These are phyloP conservation scores for Ilyonectria robusta DNA, from an alignment of 2,329 filamentous ascomycete genomes.

Conservation along the genomic window DNA sequence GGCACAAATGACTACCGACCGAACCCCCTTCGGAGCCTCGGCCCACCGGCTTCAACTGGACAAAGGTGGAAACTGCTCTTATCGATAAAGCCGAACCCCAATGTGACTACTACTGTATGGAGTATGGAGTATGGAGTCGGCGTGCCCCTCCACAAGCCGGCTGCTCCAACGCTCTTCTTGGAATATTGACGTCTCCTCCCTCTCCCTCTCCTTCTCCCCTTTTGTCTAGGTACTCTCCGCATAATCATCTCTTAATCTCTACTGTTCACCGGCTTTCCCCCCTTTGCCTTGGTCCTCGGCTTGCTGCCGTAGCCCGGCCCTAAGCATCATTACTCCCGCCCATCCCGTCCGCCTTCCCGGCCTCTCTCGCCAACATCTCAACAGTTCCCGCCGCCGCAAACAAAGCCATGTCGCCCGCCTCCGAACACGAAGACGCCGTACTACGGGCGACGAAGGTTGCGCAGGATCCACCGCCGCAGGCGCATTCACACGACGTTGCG, in stretches of 20 bases:
- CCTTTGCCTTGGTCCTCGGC: slow-evolving; percentile 6
- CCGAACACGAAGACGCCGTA: slow-evolving; percentile 42
- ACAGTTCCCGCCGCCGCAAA: slow-evolving; percentile 1
- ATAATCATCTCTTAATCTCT: slow-evolving; percentile 4
- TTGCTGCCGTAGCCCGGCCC: background rate
- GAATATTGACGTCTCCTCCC: slow-evolving; percentile 3
- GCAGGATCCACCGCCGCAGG: slow-evolving; percentile 23
- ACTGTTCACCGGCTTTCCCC: background rate
- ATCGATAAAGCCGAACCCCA: slow-evolving; percentile 2
- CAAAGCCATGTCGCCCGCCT: slow-evolving; percentile 44
- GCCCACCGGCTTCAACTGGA: slow-evolving; percentile 40
- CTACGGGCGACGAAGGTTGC: slow-evolving; percentile 23
- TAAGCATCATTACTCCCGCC: background rate
- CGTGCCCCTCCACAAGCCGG: slow-evolving; percentile 1
- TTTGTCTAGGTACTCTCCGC: slow-evolving; percentile 21
- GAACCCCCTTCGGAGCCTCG: slow-evolving; percentile 40
- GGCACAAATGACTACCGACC: background rate
- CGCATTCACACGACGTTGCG: slow-evolving; percentile 4
- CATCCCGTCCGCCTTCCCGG: background rate
- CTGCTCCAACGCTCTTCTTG: slow-evolving; percentile 15
- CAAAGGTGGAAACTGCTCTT: slow-evolving; percentile 2
- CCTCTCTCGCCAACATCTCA: background rate
- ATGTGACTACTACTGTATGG: background rate
- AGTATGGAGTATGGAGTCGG: background rate
- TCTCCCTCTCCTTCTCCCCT: slow-evolving; percentile 12